Conservation (phyloP, 768 basidiomycete genomes). For the Naganishia antarctica region DNA sequence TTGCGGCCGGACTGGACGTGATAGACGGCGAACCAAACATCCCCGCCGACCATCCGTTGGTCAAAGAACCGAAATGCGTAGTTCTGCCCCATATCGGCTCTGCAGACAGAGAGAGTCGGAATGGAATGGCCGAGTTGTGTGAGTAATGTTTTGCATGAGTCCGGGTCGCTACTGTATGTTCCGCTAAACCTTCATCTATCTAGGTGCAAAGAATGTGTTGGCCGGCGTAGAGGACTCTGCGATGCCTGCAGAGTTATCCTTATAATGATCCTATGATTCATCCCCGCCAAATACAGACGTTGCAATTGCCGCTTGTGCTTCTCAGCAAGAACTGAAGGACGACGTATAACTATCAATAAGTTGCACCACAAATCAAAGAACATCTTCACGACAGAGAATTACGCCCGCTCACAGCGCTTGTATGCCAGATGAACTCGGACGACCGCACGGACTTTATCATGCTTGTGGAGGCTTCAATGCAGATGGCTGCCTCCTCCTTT, state of each 20-base stretch:
- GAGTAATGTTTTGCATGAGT: constrained; percentile 7
- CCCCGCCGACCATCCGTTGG: constrained; percentile 66
- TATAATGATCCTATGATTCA: too few species aligned
- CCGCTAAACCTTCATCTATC: background rate
- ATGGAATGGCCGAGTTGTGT: constrained; percentile 71
- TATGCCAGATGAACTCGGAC: too few species aligned
- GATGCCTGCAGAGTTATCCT: constrained; percentile 14
- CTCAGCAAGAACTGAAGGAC: too few species aligned
- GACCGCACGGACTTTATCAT: too few species aligned
- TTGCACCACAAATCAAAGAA: too few species aligned
- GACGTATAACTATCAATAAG: too few species aligned
- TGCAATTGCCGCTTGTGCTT: too few species aligned
- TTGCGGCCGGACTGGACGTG: constrained; percentile 89
- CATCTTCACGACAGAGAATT: too few species aligned
- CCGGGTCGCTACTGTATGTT: background rate
- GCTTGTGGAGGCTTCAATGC: too few species aligned
- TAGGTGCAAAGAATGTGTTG: constrained; percentile 21
- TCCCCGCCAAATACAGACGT: too few species aligned
- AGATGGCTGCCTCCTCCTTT: too few species aligned
- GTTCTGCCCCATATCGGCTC: constrained; percentile 88
- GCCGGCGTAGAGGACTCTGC: background rate
- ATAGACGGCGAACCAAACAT: constrained; percentile 86
- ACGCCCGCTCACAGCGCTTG: too few species aligned
- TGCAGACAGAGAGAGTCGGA: constrained; percentile 76
- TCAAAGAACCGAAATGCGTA: constrained; percentile 69